Evolutionary conservation across 2,329 filamentous ascomycete genomes (phyloP).

Genomic region (Paecilomyces sp.): DNA sequence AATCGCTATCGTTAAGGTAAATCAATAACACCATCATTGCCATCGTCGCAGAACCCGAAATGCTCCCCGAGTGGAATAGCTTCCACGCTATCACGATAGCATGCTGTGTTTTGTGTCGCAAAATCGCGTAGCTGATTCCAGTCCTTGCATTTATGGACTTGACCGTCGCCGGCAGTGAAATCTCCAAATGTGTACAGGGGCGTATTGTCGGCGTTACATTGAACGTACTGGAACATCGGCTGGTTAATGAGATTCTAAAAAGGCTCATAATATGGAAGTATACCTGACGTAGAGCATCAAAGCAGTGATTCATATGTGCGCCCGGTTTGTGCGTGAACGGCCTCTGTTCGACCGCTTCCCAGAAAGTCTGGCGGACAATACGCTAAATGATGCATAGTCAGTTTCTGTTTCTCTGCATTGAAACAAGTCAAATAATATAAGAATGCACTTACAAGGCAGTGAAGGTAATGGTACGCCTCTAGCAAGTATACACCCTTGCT

Average conservation of each 20-base stretch:
- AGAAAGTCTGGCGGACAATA: conserved; percentile 10
- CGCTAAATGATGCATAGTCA: background rate
- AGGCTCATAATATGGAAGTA: background rate
- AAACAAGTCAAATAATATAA: background rate
- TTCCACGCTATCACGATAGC: conserved; percentile 14
- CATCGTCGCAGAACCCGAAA: conserved; percentile 16
- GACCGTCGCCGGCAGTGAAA: conserved; percentile 8
- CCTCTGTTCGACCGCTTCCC: conserved; percentile 3
- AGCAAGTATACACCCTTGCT: conserved; percentile 12
- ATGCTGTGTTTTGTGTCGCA: conserved; percentile 16
- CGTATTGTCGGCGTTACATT: conserved; percentile 10
- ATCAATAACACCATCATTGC: conserved; percentile 7
- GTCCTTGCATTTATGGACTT: conserved; percentile 7
- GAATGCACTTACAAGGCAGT: conserved; percentile 8
- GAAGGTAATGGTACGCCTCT: conserved; percentile 13
- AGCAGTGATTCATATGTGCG: conserved; percentile 9
- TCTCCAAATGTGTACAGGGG: conserved; percentile 7
- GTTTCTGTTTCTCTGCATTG: background rate
- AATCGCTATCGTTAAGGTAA: no score
- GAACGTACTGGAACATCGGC: conserved; percentile 1
- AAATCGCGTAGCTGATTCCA: conserved; percentile 11
- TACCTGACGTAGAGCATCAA: conserved; percentile 9
- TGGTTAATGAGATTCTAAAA: background rate
- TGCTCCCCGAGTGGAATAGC: conserved; percentile 7
- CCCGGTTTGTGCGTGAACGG: conserved; percentile 2